Percentiles rank a stretch among this genome's conserved stretches.
Conservation (phyloP, 2,329 filamentous ascomycete species). For the Aspergillus novoparasiticus region DNA sequence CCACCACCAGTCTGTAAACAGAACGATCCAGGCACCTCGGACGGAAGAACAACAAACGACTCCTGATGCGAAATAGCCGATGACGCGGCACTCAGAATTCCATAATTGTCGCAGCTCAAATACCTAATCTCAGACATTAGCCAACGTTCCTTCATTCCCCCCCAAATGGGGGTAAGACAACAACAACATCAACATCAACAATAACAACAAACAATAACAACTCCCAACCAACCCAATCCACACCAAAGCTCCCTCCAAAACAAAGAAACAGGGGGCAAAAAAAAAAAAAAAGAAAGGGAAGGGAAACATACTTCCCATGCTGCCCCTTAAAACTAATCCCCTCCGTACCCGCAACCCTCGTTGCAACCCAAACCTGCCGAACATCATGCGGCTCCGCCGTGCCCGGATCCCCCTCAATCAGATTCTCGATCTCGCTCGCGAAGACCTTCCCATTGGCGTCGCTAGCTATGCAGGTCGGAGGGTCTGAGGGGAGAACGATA, state of each 20-base stretch:
- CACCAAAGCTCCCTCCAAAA: neutral
- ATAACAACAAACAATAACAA: neutral
- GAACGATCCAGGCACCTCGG: conserved; percentile 71
- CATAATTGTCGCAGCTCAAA: conserved; percentile 81
- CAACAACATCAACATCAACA: neutral
- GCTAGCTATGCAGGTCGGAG: conserved; percentile 75
- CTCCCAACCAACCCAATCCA: too few relatives aligned
- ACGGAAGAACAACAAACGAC: conserved; percentile 69
- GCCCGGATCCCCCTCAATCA: conserved; percentile 77
- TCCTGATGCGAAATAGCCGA: conserved; percentile 85
- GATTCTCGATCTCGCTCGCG: conserved; percentile 78
- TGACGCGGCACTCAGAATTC: conserved; percentile 72
- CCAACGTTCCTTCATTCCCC: conserved; percentile 1
- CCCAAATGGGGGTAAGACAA: neutral
- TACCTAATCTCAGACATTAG: conserved; percentile 58
- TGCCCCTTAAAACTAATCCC: conserved; percentile 84
- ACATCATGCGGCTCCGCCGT: conserved; percentile 96
- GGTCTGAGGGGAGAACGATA: conserved; percentile 76
- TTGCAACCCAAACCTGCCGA: conserved; percentile 92
- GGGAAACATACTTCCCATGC: conserved; percentile 86
- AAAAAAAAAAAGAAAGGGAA: conserved; percentile 71
- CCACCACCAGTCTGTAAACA: conserved; percentile 64
- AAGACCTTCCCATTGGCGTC: conserved; percentile 89
- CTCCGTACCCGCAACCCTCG: conserved; percentile 65
- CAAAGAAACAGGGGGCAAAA: conserved; percentile 1